These are phyloP conservation scores for Colletotrichum sp. DNA, from an alignment of 2,329 filamentous ascomycete species.

Conservation along the genomic window DNA sequence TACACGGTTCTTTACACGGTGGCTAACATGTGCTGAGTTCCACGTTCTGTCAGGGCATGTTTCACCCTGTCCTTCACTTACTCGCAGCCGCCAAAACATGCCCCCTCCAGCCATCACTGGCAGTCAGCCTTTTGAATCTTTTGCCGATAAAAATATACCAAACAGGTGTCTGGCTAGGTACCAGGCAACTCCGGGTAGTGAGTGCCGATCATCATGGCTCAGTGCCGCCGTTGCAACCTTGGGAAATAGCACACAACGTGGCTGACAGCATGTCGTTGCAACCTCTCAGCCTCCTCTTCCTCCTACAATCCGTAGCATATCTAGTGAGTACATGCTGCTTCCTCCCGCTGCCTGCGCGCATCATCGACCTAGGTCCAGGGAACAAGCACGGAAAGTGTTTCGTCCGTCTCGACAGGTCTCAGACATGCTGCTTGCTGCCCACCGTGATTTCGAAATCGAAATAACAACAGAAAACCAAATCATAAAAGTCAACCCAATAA, in stretches of 20 bases:
- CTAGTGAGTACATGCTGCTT: not conserved
- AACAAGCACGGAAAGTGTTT: not conserved
- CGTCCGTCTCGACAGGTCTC: not conserved
- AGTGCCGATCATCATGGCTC: not conserved
- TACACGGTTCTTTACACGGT: conserved; percentile 1
- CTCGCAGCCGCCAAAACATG: not conserved
- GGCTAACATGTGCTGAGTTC: not conserved
- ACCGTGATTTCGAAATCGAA: not conserved
- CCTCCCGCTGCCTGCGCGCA: not conserved
- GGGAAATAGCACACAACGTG: not conserved
- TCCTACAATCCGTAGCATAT: not conserved
- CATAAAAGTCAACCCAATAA: not conserved
- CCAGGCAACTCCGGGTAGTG: not conserved
- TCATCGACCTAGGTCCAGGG: not conserved
- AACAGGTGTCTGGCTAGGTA: not conserved
- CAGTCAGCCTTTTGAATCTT: not conserved
- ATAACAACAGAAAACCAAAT: not conserved
- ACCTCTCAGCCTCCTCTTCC: not conserved
- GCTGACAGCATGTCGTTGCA: not conserved
- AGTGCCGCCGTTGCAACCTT: not conserved
- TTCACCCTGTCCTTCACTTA: not conserved
- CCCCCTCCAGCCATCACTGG: not conserved
- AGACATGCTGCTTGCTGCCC: not conserved
- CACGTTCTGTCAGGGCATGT: conserved; percentile 7
- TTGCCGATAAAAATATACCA: not conserved